These are phyloP conservation scores for Centella asiatica DNA, from an alignment of 129 eudicot species.

Conservation along the genomic window DNA sequence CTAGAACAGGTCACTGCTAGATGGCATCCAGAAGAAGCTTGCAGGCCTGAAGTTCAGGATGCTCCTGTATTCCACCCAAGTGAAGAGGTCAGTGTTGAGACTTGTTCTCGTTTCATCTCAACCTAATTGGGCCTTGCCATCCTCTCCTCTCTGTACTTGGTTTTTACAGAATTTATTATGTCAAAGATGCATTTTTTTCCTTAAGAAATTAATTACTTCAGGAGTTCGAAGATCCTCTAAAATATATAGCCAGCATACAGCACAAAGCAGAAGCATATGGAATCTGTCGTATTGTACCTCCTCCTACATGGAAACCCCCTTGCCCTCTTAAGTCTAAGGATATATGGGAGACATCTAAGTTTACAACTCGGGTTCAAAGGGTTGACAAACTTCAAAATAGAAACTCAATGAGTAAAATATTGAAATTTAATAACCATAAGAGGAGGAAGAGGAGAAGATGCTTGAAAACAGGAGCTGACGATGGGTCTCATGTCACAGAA, in stretches of 20 bases:
- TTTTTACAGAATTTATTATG: background rate
- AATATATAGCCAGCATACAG: slow-evolving; percentile 70
- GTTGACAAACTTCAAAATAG: slow-evolving; percentile 94
- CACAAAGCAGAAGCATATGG: slow-evolving; percentile 76
- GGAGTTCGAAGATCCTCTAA: slow-evolving; percentile 87
- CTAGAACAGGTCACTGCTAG: slow-evolving; percentile 67
- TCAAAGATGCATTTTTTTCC: background rate
- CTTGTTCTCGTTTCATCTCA: no score
- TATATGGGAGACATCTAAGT: slow-evolving; percentile 70
- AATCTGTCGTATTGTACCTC: slow-evolving; percentile 94
- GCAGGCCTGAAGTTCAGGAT: slow-evolving; percentile 68
- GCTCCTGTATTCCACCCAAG: slow-evolving; percentile 93
- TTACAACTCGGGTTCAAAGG: slow-evolving; percentile 75
- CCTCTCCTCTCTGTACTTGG: background rate
- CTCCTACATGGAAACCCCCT: slow-evolving; percentile 96
- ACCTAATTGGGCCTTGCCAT: background rate
- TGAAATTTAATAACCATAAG: slow-evolving; percentile 38
- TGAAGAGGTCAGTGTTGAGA: slow-evolving; percentile 60
- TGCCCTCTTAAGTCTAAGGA: slow-evolving; percentile 55
- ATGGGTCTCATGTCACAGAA: slow-evolving; percentile 35
- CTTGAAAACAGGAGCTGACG: slow-evolving; percentile 40
- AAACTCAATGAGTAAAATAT: slow-evolving; percentile 41
- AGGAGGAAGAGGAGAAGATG: slow-evolving; percentile 76
- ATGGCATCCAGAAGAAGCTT: slow-evolving; percentile 87
- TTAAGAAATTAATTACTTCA: slow-evolving; percentile 18